Percentiles rank a stretch among this genome's conserved stretches.
Evolutionary conservation across 2,329 filamentous ascomycete genomes (phyloP).

Genomic region (Ramularia endophylla): DNA sequence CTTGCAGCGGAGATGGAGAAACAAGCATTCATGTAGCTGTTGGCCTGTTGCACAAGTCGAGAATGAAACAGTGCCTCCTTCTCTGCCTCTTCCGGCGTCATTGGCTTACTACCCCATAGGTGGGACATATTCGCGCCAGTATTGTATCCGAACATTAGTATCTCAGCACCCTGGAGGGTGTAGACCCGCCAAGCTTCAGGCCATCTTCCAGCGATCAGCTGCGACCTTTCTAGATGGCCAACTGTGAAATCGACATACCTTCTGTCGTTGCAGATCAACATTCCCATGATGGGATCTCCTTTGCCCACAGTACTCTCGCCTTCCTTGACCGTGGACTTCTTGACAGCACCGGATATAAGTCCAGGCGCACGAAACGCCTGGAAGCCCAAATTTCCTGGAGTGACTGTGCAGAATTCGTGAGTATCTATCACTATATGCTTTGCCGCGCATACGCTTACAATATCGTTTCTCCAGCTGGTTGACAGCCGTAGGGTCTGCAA

Average conservation of each 20-base stretch:
- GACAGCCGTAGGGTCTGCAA: constrained; percentile 42
- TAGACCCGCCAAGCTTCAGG: constrained; percentile 49
- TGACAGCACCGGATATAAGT: constrained; percentile 36
- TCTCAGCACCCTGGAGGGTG: constrained; percentile 47
- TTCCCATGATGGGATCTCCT: constrained; percentile 48
- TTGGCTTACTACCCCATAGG: constrained; percentile 39
- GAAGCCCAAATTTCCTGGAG: constrained; percentile 48
- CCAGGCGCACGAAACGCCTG: constrained; percentile 48
- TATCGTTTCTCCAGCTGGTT: constrained; percentile 54
- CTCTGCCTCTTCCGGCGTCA: constrained; percentile 41
- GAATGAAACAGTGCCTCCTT: constrained; percentile 48
- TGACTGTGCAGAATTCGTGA: too few relatives aligned
- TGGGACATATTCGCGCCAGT: constrained; percentile 41
- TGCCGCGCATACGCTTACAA: constrained; percentile 33
- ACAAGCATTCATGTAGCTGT: constrained; percentile 49
- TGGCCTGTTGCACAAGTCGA: constrained; percentile 46
- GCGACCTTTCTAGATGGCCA: too few relatives aligned
- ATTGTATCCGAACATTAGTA: constrained; percentile 44
- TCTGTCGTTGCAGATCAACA: constrained; percentile 39
- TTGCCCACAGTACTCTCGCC: constrained; percentile 28
- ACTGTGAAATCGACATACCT: neutral
- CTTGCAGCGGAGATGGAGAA: constrained; percentile 47
- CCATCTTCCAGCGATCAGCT: constrained; percentile 51
- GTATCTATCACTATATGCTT: too few relatives aligned
- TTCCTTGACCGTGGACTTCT: constrained; percentile 25